Percentiles rank a stretch among this genome's conserved stretches.
phyloP scores from a whole-genome alignment of 805 yeast species.

The Kluyveromyces nonfermentans region DNA sequence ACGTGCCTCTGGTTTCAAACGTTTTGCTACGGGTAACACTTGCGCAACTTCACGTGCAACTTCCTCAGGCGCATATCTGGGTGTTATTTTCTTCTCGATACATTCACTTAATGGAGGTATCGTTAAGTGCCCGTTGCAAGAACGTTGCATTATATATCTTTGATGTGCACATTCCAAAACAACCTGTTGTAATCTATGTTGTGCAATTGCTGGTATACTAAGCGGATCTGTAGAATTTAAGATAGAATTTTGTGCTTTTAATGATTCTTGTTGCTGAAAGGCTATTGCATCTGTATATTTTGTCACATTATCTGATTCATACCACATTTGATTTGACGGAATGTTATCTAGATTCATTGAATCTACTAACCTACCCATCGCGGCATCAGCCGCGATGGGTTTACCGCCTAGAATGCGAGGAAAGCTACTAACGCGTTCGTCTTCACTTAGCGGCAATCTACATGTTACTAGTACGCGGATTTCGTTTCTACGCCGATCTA shows the following conservation, averaged over 20 bases:
- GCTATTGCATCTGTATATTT: conserved; percentile 14
- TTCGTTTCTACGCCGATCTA: conserved; percentile 8
- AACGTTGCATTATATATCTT: conserved; percentile 5
- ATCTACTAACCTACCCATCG: conserved; percentile 38
- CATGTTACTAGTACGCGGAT: conserved; percentile 39
- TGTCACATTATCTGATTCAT: conserved; percentile 16
- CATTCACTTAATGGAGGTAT: conserved; percentile 1
- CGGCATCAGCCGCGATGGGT: conserved; percentile 21
- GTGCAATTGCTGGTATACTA: conserved; percentile 25
- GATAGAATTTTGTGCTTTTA: conserved; percentile 10
- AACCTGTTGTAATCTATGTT: conserved; percentile 22
- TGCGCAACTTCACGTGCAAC: not conserved
- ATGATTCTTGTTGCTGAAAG: not conserved
- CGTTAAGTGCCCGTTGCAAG: not conserved
- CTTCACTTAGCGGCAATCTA: conserved; percentile 66
- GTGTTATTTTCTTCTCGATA: not conserved
- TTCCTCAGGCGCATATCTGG: not conserved
- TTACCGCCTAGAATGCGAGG: conserved; percentile 31
- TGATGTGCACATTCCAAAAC: conserved; percentile 21
- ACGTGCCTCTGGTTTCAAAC: not conserved
- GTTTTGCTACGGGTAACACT: not conserved
- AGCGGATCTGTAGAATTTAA: conserved; percentile 17
- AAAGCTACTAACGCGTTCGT: conserved; percentile 54
- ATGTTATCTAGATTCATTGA: conserved; percentile 34
- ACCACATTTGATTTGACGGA: conserved; percentile 15